phyloP scores from a whole-genome alignment of 495 filamentous ascomycete species.

The Tuber brumale region DNA sequence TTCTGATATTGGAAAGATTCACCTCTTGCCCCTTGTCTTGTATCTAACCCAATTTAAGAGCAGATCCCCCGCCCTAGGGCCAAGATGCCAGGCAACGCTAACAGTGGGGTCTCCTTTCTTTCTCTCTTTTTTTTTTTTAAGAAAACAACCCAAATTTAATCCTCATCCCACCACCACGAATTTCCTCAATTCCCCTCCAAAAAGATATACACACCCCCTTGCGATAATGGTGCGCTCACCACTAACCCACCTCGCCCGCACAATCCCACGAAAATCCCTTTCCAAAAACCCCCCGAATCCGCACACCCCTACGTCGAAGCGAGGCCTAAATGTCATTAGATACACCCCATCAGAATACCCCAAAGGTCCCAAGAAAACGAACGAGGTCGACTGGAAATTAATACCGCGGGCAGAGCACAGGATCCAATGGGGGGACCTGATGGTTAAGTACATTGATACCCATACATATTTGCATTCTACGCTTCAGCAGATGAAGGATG shows the following conservation, averaged over 20 bases:
- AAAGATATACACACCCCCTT: not conserved
- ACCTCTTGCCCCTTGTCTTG: not conserved
- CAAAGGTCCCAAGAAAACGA: not conserved
- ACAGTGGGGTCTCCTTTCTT: not conserved
- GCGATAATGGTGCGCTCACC: not conserved
- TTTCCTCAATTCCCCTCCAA: not conserved
- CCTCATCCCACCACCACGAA: not conserved
- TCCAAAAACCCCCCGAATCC: not conserved
- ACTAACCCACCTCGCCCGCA: not conserved
- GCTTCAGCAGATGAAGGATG: constrained; percentile 16
- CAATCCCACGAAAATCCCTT: not conserved
- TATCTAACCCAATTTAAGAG: not conserved
- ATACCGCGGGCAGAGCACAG: constrained; percentile 3
- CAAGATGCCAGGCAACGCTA: not conserved
- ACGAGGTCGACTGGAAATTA: not conserved
- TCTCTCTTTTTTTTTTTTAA: not conserved
- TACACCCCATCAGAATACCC: not conserved
- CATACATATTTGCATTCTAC: constrained; percentile 16
- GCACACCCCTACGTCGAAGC: not conserved
- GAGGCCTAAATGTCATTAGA: not conserved
- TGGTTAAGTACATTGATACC: constrained; percentile 11
- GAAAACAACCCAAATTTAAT: too few species aligned
- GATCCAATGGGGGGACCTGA: not conserved
- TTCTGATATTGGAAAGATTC: not conserved
- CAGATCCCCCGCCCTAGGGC: not conserved